phyloP scores from a whole-genome alignment of 1,284 basidiomycete genomes.

The Chalciporus piperatoides region DNA sequence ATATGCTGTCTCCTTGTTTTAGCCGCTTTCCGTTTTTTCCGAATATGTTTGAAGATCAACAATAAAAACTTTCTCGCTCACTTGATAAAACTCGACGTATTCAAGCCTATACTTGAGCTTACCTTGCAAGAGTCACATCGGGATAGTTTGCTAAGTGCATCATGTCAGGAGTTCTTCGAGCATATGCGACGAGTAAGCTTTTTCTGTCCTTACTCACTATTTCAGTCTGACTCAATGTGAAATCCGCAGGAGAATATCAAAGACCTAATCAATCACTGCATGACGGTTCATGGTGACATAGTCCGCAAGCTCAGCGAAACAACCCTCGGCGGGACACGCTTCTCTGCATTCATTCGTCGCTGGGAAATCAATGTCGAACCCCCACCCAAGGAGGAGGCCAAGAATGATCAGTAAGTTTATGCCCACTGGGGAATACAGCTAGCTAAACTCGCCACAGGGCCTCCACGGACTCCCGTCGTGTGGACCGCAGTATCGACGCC shows the following conservation, averaged over 20 bases:
- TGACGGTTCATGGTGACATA: constrained; percentile 70
- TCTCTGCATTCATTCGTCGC: constrained; percentile 69
- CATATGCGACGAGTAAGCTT: constrained; percentile 72
- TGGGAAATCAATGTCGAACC: constrained; percentile 94
- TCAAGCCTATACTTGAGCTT: constrained; percentile 81
- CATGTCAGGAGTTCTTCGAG: constrained; percentile 95
- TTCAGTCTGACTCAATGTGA: constrained; percentile 5
- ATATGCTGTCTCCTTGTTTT: constrained; percentile 8
- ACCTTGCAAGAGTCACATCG: constrained; percentile 77
- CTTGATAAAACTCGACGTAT: constrained; percentile 81
- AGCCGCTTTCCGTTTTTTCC: constrained; percentile 92
- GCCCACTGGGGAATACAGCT: not conserved
- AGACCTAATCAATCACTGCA: constrained; percentile 79
- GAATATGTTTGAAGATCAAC: constrained; percentile 77
- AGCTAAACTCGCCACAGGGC: constrained; percentile 32
- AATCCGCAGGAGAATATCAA: constrained; percentile 77
- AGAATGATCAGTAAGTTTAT: constrained; percentile 29
- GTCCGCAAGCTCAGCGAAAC: constrained; percentile 65
- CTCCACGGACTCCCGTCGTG: constrained; percentile 41
- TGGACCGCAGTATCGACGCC: constrained; percentile 52
- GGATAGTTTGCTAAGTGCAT: constrained; percentile 92
- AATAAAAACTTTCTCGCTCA: constrained; percentile 86
- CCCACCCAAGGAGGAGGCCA: constrained; percentile 54
- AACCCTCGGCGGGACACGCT: constrained; percentile 62
- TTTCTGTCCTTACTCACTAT: constrained; percentile 12